A percentile compares a stretch with the other conserved stretches of the same genome.
These are phyloP conservation scores for Canna indica DNA, from an alignment of 176 grass and related monocot genomes.

Conservation along the genomic window DNA sequence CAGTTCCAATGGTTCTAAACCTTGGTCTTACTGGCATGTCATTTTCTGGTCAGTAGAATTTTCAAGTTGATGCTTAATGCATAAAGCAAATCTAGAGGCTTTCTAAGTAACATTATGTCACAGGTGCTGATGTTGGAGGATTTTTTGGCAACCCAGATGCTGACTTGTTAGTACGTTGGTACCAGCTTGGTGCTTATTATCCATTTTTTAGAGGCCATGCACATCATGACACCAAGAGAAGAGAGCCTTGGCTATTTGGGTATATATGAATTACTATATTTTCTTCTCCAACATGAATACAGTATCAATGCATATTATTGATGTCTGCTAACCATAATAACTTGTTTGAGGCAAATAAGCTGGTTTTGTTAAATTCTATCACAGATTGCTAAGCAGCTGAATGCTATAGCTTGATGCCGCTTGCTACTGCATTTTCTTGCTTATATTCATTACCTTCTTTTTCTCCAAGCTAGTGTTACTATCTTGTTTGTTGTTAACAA, in stretches of 20 bases:
- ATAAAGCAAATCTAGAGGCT: conserved; percentile 2
- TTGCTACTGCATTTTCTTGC: neutral
- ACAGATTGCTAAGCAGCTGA: neutral
- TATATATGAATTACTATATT: conserved; percentile 30
- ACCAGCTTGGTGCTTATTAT: conserved; percentile 95
- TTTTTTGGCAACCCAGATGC: conserved; percentile 93
- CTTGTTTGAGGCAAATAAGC: neutral
- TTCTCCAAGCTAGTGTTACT: neutral
- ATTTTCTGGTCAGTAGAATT: conserved; percentile 68
- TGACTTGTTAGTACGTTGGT: conserved; percentile 86
- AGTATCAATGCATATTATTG: neutral
- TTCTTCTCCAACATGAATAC: neutral
- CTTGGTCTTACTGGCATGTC: conserved; percentile 89
- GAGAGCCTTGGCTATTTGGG: conserved; percentile 97
- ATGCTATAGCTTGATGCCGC: neutral
- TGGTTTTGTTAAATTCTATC: neutral
- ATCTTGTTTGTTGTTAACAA: neutral
- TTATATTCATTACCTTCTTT: neutral
- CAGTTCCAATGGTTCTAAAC: conserved; percentile 86
- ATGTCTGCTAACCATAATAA: neutral
- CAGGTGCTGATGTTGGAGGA: conserved; percentile 92
- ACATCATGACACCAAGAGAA: conserved; percentile 93
- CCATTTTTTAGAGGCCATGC: conserved; percentile 95
- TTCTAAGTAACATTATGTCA: conserved; percentile 20
- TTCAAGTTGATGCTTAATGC: conserved; percentile 5